Evolutionary conservation across 2,329 filamentous ascomycete species (phyloP).

Genomic region (Cryphonectria radicalis): DNA sequence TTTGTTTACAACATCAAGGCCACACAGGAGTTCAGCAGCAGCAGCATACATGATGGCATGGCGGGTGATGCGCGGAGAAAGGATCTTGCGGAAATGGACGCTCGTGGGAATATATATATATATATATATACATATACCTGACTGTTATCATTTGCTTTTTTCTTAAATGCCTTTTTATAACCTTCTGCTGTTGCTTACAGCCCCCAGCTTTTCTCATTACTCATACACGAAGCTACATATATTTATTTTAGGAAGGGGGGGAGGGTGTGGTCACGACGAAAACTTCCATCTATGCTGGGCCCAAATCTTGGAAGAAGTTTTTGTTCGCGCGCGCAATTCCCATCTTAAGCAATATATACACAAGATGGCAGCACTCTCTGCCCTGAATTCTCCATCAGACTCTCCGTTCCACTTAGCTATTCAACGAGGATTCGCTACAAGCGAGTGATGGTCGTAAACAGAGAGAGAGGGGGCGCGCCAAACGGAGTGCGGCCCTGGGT

Average conservation of each 20-base stretch:
- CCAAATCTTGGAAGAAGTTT: not conserved
- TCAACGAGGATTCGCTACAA: not conserved
- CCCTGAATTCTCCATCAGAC: not conserved
- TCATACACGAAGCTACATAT: not conserved
- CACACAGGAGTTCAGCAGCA: not conserved
- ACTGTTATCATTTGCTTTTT: not conserved
- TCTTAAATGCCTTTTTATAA: not conserved
- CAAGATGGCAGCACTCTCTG: not conserved
- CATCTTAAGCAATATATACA: not conserved
- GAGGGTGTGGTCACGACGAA: not conserved
- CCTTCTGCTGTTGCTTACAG: too few species aligned
- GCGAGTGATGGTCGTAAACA: not conserved
- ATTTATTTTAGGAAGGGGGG: not conserved
- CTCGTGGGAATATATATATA: constrained; percentile 5
- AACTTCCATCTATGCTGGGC: not conserved
- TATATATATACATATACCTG: too few species aligned
- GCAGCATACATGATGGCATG: constrained; percentile 5
- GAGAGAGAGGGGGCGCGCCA: not conserved
- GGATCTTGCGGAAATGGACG: not conserved
- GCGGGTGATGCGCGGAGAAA: not conserved
- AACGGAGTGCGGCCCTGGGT: not conserved
- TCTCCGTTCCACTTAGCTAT: not conserved
- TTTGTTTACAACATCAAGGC: not conserved
- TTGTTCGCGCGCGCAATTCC: not conserved
- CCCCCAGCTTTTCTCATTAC: not conserved